Conservation (phyloP, 768 basidiomycete genomes). For the Panus rudis region DNA sequence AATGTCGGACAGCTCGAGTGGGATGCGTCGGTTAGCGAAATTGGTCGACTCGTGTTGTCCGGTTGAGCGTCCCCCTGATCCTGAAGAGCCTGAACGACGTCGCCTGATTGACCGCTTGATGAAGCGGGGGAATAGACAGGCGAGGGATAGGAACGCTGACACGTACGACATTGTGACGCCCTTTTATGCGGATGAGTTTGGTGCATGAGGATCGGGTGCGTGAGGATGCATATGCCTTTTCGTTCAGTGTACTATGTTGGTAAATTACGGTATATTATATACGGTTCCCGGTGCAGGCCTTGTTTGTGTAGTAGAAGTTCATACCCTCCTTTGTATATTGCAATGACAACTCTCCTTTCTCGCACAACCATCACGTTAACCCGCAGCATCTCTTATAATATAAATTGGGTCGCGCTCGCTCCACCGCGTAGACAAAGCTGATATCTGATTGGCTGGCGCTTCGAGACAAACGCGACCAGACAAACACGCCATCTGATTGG, state of each 20-base stretch:
- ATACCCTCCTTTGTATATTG: no score
- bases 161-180: constrained; percentile 80
- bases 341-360: no score
- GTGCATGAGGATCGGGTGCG: constrained; percentile 17
- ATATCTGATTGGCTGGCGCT: no score
- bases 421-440: no score
- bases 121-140: constrained; percentile 25
- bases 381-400: no score
- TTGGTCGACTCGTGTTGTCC: constrained; percentile 65
- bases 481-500: no score
- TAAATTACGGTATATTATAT: no score
- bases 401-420: no score
- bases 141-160: constrained; percentile 59
- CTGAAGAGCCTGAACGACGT: constrained; percentile 30
- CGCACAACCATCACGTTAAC: no score
- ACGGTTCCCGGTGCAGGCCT: no score
- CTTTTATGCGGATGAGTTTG: constrained; percentile 72
- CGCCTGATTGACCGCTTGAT: constrained; percentile 50
- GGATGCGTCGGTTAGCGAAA: constrained; percentile 61
- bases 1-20: constrained; percentile 50
- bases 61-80: constrained; percentile 26
- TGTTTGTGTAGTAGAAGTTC: no score
- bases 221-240: not conserved
- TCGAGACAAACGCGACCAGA: no score
- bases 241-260: not conserved